These are phyloP conservation scores for Xylaria palmicola DNA, from an alignment of 495 filamentous ascomycete species.

Conservation along the genomic window DNA sequence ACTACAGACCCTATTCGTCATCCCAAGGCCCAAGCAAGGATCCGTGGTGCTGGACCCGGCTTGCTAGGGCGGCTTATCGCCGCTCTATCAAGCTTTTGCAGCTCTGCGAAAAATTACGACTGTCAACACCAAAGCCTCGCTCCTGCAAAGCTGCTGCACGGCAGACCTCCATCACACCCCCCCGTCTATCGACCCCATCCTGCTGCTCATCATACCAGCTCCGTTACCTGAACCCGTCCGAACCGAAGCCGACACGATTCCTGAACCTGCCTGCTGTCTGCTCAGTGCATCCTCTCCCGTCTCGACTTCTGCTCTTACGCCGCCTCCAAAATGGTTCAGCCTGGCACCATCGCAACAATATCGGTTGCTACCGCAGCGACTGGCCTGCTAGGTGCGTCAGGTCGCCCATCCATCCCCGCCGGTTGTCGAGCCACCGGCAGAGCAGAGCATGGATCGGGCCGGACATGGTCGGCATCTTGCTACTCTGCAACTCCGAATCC, in stretches of 20 bases:
- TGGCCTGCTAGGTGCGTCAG: slow-evolving; percentile 67
- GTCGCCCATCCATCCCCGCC: slow-evolving; percentile 47
- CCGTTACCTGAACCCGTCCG: not conserved
- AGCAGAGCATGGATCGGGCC: not conserved
- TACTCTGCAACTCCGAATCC: not conserved
- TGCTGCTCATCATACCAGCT: not conserved
- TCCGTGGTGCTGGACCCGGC: not conserved
- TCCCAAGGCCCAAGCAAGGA: no score
- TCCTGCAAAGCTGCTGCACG: not conserved
- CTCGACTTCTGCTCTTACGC: slow-evolving; percentile 23
- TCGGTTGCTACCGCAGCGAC: slow-evolving; percentile 71
- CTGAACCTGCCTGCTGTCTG: no score
- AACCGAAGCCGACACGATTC: no score
- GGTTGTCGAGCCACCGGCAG: slow-evolving; percentile 35
- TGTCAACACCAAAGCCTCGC: not conserved
- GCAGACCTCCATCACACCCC: not conserved
- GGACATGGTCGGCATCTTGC: not conserved
- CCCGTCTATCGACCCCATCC: not conserved
- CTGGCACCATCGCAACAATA: slow-evolving; percentile 71
- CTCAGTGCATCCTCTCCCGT: slow-evolving; percentile 14
- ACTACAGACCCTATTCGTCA: no score
- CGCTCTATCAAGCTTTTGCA: slow-evolving; percentile 8
- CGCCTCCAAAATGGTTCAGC: slow-evolving; percentile 55
- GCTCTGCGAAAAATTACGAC: slow-evolving; percentile 14
- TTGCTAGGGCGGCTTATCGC: slow-evolving; percentile 1